Base-by-base conservation (phyloP, 352 stramenopile genomes). In the Pythium periplocum region DNA sequence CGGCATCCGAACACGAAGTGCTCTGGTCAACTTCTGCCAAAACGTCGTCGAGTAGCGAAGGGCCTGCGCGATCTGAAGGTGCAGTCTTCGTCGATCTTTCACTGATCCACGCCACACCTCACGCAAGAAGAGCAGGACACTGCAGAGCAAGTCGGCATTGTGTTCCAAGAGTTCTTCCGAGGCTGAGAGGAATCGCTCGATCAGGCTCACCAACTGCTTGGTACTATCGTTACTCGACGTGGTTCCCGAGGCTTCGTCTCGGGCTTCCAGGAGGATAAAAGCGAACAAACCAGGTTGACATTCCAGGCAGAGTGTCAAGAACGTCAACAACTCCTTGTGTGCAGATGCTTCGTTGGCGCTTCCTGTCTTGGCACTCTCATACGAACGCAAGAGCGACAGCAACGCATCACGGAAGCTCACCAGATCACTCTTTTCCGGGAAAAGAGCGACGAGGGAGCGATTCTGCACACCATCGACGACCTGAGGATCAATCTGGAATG, bases 281-380 rank as follows among this genome's bases (percentile, higher is more conserved):
- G 76, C 74, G 4, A 89, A 63, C 39, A 89, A 89, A 5, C 69
- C 71, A 6, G 75, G 78, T 40, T 90, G 78, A 46, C 79, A 64
- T 32, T 83, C 65, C 26, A 90, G 52, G 7, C 67, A 86, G 45
- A 70, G 53, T 0, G 72, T 81, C 26, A 90, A 48, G 46, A 90
- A 51, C 33, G 71, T 61, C 58, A 90, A 53, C 9, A 85, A 44
- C 46, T 77, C 68, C 39, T 75, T 84, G 17, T 62, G 48, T 0
- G 61, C 36, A 4, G 38, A 5, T 32, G 55, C 57, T 0, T 30
- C 48, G 4, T 34, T 11, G 3, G 9, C 30, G 39, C 35, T 26
- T 26, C 17, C 17, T 26, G 17, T 26, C 17, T 26, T 26, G 17
- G 6, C 10, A 9, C 52, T 48, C 12, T 57, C 45, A 11, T 68